Evolutionary conservation across 352 stramenopile species (phyloP), one percentile per base, ranked within the genome.

Genomic region (Phytophthora sansomeana): DNA sequence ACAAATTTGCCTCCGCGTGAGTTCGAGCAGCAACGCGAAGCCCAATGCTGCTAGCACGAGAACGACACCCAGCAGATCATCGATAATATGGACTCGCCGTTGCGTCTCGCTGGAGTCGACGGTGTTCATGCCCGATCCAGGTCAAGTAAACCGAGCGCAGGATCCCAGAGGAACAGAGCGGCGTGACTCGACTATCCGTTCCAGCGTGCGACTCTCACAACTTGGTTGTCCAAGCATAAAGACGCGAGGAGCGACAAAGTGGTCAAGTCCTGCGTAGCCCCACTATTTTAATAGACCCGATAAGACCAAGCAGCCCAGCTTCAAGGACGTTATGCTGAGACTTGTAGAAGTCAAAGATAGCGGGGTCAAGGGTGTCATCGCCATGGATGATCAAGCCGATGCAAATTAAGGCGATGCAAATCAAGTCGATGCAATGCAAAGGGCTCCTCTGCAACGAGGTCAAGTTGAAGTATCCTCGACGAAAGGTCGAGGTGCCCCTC

Each of bases 11-110:
- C 84, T 74, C 11, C 86, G 73, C 9, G 86, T 93, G 63, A 95
- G 83, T 28, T 95, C 86, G 4, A 95, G 57, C 29, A 88, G 58
- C 19, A 87, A 46, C 8, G 43, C 68, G 30, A 92, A 80, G 2
- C 62, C 75, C 2, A 80, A 67, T 0, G 78, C 74, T 10, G 78
- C 79, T 10, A 93, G 69, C 24, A 95, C 58, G 9, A 93, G 58
- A 26, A 95, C 72, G 4, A 75, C 75, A 5, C 84, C 84, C 24
- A 95, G 72, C 24, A 95, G 59, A 47, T 95, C 84, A 51, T 95
- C 75, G 36, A 95, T 90, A 65, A 92, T 84, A 63, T 85, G 75
- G 13, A 92, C 83, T 38, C 76, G 79, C 10, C 81, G 72, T 43
- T 70, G 74, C 16, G 48, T 33, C 17, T 70, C 58, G 9, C 66